These are phyloP conservation scores for Halophytophthora polymorphica DNA, from an alignment of 352 stramenopile genomes.

Conservation along the genomic window DNA sequence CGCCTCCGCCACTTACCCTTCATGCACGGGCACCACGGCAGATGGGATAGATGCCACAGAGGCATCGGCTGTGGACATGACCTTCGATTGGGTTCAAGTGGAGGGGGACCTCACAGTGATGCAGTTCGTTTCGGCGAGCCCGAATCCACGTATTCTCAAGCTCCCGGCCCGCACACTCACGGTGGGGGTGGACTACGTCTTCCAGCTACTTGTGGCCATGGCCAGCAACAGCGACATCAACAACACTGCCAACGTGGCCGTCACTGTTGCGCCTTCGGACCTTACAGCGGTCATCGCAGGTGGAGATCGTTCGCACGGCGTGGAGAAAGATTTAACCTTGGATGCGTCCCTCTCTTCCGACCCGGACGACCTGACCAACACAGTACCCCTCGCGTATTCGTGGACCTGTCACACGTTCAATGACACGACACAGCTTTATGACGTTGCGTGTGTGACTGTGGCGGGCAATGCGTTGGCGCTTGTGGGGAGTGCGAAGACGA, in stretches of 20 bases:
- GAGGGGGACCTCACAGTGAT: conserved; percentile 30
- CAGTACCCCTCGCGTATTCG: conserved; percentile 31
- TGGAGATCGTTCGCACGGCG: conserved; percentile 46
- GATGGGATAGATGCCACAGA: conserved; percentile 12
- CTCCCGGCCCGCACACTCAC: conserved; percentile 44
- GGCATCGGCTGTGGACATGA: conserved; percentile 39
- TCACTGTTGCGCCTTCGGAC: conserved; percentile 38
- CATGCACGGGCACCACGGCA: conserved; percentile 25
- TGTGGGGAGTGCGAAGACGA: conserved; percentile 25
- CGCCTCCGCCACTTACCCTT: conserved; percentile 40
- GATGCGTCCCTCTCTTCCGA: conserved; percentile 54
- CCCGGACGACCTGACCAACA: conserved; percentile 38
- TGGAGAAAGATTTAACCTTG: conserved; percentile 47
- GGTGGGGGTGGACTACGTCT: conserved; percentile 56
- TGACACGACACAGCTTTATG: conserved; percentile 22
- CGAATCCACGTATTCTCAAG: conserved; percentile 52
- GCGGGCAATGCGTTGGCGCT: conserved; percentile 17
- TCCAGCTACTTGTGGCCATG: conserved; percentile 56
- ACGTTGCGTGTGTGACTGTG: conserved; percentile 29
- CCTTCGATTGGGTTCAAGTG: conserved; percentile 50
- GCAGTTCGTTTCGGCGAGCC: conserved; percentile 50
- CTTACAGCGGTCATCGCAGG: conserved; percentile 35
- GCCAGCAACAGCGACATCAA: conserved; percentile 36
- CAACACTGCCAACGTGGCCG: conserved; percentile 46
- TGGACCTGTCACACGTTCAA: conserved; percentile 42